Conservation (phyloP, 192 early-diverging fungal species). For the Spinellus fusiger region DNA sequence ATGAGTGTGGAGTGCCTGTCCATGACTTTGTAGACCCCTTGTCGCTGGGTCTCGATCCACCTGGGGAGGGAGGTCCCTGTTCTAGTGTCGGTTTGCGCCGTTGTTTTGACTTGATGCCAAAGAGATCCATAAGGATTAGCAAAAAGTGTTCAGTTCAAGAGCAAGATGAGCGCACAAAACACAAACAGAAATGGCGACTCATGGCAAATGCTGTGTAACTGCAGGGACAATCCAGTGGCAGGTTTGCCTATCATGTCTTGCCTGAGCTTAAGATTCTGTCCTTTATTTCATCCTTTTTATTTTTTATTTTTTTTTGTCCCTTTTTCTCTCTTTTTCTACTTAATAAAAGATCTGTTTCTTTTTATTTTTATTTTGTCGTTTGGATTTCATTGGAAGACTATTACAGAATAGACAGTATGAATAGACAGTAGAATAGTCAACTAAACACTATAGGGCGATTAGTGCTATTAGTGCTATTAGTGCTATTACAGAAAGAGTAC, state of each 20-base stretch:
- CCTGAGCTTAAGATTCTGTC: not conserved
- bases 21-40: constrained; percentile 2
- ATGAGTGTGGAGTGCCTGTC: constrained; percentile 7
- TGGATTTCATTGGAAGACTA: no score
- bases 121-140: constrained; percentile 12
- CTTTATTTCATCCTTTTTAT: constrained; percentile 13
- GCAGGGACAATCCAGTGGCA: not conserved
- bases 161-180: not conserved
- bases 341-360: constrained; percentile 5
- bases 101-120: constrained; percentile 12
- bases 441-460: no score
- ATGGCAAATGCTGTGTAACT: not conserved
- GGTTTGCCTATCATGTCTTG: not conserved
- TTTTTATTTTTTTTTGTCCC: constrained; percentile 16
- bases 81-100: constrained; percentile 1
- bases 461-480: no score
- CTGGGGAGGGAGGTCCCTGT: not conserved
- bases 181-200: not conserved
- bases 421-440: no score
- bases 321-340: constrained; percentile 4
- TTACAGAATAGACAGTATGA: no score
- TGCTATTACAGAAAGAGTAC: no score
- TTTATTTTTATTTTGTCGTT: constrained; percentile 9
- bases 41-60: not conserved
- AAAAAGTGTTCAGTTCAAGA: constrained; percentile 1